These are phyloP conservation scores for Cicer pinnatifidum DNA, from an alignment of 306 rosid species.

Conservation along the genomic window DNA sequence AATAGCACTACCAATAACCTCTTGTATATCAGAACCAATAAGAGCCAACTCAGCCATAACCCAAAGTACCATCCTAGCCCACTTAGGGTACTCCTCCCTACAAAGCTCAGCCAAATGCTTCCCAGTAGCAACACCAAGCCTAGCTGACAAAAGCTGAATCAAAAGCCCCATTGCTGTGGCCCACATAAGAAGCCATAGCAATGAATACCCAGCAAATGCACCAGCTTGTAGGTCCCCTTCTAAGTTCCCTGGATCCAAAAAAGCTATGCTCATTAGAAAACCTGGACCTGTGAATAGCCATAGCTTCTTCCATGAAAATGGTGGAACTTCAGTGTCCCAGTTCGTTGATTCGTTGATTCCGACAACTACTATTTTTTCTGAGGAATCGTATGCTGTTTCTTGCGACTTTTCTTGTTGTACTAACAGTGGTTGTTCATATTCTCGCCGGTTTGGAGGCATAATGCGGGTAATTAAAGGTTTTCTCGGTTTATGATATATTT, in stretches of 20 bases:
- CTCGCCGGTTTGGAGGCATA: conserved; percentile 38
- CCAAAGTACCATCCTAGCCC: conserved; percentile 88
- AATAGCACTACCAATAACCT: conserved; percentile 95
- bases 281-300: conserved; percentile 98
- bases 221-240: conserved; percentile 98
- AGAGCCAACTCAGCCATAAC: conserved; percentile 93
- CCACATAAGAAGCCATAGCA: conserved; percentile 90
- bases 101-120: conserved; percentile 91
- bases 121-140: conserved; percentile 97
- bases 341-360: conserved; percentile 57
- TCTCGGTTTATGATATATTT: no score
- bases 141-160: conserved; percentile 83
- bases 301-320: conserved; percentile 94
- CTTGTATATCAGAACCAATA: conserved; percentile 94
- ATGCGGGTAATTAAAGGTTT: not conserved
- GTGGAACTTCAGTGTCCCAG: conserved; percentile 49
- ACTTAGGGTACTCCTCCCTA: conserved; percentile 85
- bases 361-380: conserved; percentile 67
- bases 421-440: conserved; percentile 56
- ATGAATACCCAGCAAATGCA: conserved; percentile 89
- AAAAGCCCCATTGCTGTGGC: conserved; percentile 91
- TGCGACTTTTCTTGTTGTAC: conserved; percentile 25
- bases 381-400: conserved; percentile 71
- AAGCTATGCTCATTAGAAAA: conserved; percentile 91
- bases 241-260: conserved; percentile 90